A percentile compares a stretch with the other conserved stretches of the same genome.
Evolutionary conservation across 495 filamentous ascomycete genomes (phyloP).

Genomic region (Pyrenopolyporus hunteri): DNA sequence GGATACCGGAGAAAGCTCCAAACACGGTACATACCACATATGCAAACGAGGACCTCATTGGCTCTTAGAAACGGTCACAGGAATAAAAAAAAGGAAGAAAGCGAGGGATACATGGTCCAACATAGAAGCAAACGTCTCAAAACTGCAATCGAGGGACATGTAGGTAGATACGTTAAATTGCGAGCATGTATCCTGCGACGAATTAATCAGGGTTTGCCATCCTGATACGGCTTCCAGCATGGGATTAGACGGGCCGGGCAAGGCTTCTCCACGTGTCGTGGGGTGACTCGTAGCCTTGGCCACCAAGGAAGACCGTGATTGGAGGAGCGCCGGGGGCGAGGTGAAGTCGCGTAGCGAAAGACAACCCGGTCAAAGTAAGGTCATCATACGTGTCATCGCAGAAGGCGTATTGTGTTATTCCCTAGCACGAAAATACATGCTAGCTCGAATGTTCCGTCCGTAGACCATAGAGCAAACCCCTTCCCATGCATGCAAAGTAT

Average conservation of each 20-base stretch:
- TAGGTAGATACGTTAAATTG: too few species aligned
- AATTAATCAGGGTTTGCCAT: background rate
- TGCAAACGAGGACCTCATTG: too few species aligned
- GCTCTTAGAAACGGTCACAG: too few species aligned
- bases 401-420: conserved; percentile 45
- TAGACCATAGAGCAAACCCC: conserved; percentile 47
- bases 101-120: too few species aligned
- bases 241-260: background rate
- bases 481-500: conserved; percentile 46
- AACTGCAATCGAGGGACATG: background rate
- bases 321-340: conserved; percentile 3
- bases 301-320: conserved; percentile 17
- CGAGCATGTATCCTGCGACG: background rate
- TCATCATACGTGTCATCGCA: conserved; percentile 42
- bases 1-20: too few species aligned
- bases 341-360: conserved; percentile 18
- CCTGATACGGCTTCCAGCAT: background rate
- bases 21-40: too few species aligned
- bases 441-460: conserved; percentile 44
- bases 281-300: conserved; percentile 12
- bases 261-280: conserved; percentile 25
- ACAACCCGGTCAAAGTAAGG: conserved; percentile 12
- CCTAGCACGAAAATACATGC: conserved; percentile 45
- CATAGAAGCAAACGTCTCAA: too few species aligned
- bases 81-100: too few species aligned